Evolutionary conservation across 2,329 filamentous ascomycete genomes (phyloP).

Genomic region (Paracamarosporium sp.): DNA sequence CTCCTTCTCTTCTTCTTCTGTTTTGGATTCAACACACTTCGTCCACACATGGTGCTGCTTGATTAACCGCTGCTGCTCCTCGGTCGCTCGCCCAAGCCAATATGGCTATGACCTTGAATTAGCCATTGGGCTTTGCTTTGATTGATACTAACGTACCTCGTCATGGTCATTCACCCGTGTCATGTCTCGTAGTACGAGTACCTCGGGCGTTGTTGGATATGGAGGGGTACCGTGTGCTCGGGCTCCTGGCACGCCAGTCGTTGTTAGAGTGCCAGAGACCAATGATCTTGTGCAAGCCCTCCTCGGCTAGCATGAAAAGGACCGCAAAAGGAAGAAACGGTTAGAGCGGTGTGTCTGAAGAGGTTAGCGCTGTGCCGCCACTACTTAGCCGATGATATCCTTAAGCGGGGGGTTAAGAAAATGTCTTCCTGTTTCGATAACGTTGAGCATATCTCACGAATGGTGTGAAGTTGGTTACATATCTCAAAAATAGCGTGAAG

Average conservation of each 20-base stretch:
- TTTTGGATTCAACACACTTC: conserved; percentile 16
- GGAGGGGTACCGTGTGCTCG: background rate
- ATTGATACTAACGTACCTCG: background rate
- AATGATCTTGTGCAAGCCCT: background rate
- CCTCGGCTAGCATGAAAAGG: background rate
- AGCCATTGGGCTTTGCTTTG: background rate
- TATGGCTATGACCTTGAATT: conserved; percentile 24
- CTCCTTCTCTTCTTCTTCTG: background rate
- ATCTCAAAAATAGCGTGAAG: background rate
- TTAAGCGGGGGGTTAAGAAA: too few relatives aligned
- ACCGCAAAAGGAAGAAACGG: background rate
- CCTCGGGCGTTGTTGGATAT: background rate
- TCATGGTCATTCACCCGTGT: background rate
- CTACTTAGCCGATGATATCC: background rate
- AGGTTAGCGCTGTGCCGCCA: background rate
- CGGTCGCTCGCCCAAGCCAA: conserved; percentile 33
- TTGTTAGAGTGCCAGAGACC: background rate
- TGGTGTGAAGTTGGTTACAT: background rate
- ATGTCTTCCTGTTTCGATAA: too few relatives aligned
- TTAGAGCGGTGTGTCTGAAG: background rate
- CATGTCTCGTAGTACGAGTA: background rate
- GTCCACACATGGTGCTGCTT: conserved; percentile 37
- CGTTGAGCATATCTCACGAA: too few relatives aligned
- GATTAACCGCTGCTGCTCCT: conserved; percentile 34
- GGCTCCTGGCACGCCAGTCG: background rate